Conservation (phyloP, 306 rosid species). For the Malus domestica region DNA sequence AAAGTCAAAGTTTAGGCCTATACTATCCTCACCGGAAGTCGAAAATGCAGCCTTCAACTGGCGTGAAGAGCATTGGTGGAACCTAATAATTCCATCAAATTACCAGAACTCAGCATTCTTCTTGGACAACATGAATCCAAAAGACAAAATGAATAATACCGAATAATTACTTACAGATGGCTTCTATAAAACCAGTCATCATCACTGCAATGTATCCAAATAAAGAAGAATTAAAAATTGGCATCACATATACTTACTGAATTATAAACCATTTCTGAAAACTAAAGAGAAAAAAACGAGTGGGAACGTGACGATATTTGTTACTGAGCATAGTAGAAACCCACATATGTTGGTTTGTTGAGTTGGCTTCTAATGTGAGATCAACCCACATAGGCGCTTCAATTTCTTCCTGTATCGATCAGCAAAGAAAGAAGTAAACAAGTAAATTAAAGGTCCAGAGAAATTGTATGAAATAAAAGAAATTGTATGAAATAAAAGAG, state of each 20-base stretch:
- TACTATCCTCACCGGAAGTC: slow-evolving; percentile 30
- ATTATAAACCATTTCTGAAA: not conserved
- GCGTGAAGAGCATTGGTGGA: slow-evolving; percentile 59
- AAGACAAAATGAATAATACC: not conserved
- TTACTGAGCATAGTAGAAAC: slow-evolving; percentile 10
- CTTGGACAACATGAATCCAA: not conserved
- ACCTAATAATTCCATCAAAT: slow-evolving; percentile 44
- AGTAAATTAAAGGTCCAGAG: not conserved
- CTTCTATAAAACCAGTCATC: slow-evolving; percentile 59
- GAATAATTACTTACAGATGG: slow-evolving; percentile 48
- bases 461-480: not conserved
- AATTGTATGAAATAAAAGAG: not conserved
- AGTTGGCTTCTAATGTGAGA: slow-evolving; percentile 44
- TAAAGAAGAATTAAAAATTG: not conserved
- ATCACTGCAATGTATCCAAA: slow-evolving; percentile 34
- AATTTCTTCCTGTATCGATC: slow-evolving; percentile 51
- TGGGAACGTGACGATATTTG: not conserved
- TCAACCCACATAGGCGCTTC: slow-evolving; percentile 90
- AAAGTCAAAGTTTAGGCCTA: slow-evolving; percentile 26
- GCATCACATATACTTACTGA: not conserved
- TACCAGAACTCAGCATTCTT: slow-evolving; percentile 2
- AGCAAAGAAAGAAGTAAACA: slow-evolving; percentile 8
- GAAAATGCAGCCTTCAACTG: slow-evolving; percentile 54
- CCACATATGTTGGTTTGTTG: slow-evolving; percentile 39
- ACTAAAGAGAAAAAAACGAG: not conserved